phyloP scores from a whole-genome alignment of 2,329 filamentous ascomycete species.

The Arthrocladium fulminans region DNA sequence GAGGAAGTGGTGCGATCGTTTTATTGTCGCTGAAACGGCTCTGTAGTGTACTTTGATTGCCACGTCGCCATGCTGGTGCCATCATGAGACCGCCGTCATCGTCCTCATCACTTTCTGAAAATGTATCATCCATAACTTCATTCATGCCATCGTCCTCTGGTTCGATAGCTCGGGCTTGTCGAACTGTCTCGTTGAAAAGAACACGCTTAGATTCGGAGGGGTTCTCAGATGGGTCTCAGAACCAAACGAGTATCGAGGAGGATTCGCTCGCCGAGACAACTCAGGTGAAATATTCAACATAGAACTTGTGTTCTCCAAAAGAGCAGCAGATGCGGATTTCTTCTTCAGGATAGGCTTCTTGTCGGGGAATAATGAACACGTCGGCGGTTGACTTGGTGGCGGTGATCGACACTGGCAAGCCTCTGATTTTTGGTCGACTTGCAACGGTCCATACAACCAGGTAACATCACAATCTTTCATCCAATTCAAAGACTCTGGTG shows the following conservation, averaged over 20 bases:
- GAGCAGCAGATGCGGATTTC: constrained; percentile 88
- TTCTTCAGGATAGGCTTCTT: constrained; percentile 94
- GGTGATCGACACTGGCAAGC: constrained; percentile 41
- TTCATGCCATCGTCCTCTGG: constrained; percentile 71
- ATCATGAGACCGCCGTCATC: constrained; percentile 77
- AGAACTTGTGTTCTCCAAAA: constrained; percentile 57
- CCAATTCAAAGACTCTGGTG: constrained; percentile 90
- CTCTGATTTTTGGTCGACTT: constrained; percentile 55
- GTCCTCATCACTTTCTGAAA: constrained; percentile 48
- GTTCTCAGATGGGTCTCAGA: too few relatives aligned
- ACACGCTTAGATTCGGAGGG: constrained; percentile 68
- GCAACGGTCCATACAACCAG: constrained; percentile 91
- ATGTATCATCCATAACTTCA: constrained; percentile 55
- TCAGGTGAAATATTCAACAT: constrained; percentile 51
- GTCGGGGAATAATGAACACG: constrained; percentile 58
- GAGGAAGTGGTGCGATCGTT: constrained; percentile 79
- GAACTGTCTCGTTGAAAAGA: constrained; percentile 91
- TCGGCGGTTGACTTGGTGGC: constrained; percentile 48
- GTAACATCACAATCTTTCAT: constrained; percentile 95
- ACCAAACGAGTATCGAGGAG: constrained; percentile 54
- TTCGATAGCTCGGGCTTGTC: constrained; percentile 91
- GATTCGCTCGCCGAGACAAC: constrained; percentile 26
- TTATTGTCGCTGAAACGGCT: constrained; percentile 55
- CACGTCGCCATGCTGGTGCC: constrained; percentile 52
- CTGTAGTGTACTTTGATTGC: constrained; percentile 44